phyloP scores from a whole-genome alignment of 192 early-diverging fungal genomes.

The Lobulomyces angularis region DNA sequence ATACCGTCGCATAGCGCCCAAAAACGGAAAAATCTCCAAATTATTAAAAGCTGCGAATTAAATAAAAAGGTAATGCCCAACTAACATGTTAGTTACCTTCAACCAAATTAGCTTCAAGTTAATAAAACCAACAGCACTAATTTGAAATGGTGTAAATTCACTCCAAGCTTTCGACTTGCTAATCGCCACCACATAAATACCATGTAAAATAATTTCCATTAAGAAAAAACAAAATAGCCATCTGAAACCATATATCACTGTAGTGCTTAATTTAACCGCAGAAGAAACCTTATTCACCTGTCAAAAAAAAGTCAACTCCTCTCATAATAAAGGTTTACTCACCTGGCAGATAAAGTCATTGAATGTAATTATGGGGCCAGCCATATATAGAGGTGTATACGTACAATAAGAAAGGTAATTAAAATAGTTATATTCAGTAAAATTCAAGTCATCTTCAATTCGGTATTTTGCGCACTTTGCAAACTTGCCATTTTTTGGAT shows the following conservation, averaged over 20 bases:
- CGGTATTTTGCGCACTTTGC: background rate
- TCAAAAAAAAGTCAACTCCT: background rate
- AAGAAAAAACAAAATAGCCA: slow-evolving; percentile 48
- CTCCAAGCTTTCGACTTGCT: slow-evolving; percentile 77
- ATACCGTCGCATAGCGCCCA: slow-evolving; percentile 91
- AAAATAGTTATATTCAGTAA: slow-evolving; percentile 60
- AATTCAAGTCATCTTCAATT: background rate
- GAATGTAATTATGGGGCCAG: slow-evolving; percentile 90
- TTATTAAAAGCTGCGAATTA: slow-evolving; percentile 59
- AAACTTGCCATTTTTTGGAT: background rate
- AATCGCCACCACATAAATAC: slow-evolving; percentile 80
- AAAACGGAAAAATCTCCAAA: slow-evolving; percentile 93
- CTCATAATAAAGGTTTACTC: slow-evolving; percentile 2
- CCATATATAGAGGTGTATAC: slow-evolving; percentile 87
- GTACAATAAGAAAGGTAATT: slow-evolving; percentile 69
- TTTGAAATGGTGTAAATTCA: slow-evolving; percentile 62
- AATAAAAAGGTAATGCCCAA: background rate
- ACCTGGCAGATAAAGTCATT: slow-evolving; percentile 83
- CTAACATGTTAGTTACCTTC: slow-evolving; percentile 32
- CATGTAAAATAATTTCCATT: slow-evolving; percentile 86
- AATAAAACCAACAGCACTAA: slow-evolving; percentile 78
- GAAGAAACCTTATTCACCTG: background rate
- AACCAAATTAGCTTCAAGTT: slow-evolving; percentile 89
- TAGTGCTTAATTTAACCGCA: background rate
- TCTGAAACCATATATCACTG: slow-evolving; percentile 49